These are phyloP conservation scores for Inosperma sp. DNA, from an alignment of 768 basidiomycete species.

Conservation along the genomic window DNA sequence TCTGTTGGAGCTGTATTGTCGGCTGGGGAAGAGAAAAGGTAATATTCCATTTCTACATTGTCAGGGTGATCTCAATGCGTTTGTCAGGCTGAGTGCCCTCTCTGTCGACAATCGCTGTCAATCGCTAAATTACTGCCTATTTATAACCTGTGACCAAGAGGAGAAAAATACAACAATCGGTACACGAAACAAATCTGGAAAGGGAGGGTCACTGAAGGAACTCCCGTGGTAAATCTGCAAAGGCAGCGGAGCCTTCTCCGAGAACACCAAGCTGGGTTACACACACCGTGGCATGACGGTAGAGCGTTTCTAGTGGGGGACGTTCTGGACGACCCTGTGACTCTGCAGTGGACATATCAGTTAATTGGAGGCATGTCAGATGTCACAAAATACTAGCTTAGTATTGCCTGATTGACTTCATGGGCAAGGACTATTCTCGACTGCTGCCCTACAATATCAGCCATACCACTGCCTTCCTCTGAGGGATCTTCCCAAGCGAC, in stretches of 20 bases:
- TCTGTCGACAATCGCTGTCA: conserved; percentile 75
- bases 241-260: conserved; percentile 74
- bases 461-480: conserved; percentile 58
- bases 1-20: conserved; percentile 87
- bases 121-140: conserved; percentile 70
- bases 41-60: background rate
- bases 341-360: conserved; percentile 38
- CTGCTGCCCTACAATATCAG: conserved; percentile 63
- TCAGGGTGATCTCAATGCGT: conserved; percentile 6
- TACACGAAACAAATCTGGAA: conserved; percentile 2
- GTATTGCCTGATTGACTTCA: conserved; percentile 77
- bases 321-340: conserved; percentile 71
- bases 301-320: conserved; percentile 72
- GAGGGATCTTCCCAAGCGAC: conserved; percentile 76
- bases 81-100: conserved; percentile 73
- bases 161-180: conserved; percentile 12
- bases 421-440: conserved; percentile 63
- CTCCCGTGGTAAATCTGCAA: conserved; percentile 74
- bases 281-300: conserved; percentile 67
- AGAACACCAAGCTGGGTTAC: conserved; percentile 66
- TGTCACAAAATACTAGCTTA: conserved; percentile 50
- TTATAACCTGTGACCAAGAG: conserved; percentile 63
- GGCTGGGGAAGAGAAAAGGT: conserved; percentile 90
- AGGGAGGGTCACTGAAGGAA: conserved; percentile 47
- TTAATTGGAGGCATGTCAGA: conserved; percentile 7